These are phyloP conservation scores for Penicillium sp. DNA, from an alignment of 2,329 filamentous ascomycete genomes.

Conservation along the genomic window DNA sequence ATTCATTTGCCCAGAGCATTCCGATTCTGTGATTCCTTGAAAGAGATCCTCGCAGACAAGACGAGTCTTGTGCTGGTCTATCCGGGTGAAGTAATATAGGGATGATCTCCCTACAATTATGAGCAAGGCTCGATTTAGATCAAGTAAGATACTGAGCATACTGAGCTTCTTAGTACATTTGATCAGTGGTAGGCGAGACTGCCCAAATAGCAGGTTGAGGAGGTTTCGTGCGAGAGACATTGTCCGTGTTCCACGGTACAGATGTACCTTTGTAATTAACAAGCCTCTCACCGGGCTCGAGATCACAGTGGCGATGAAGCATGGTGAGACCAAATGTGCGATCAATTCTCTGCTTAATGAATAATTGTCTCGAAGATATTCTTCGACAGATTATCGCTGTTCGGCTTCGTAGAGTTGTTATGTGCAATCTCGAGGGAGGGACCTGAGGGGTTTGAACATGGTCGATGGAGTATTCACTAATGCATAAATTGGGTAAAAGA, in stretches of 20 bases:
- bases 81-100: background rate
- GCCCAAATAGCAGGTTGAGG: background rate
- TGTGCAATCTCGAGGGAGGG: no score
- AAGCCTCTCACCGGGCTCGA: background rate
- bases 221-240: background rate
- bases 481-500: no score
- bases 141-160: background rate
- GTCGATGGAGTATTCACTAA: no score
- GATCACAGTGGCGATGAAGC: background rate
- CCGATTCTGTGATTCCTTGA: conserved; percentile 5
- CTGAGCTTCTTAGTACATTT: background rate
- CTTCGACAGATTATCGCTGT: no score
- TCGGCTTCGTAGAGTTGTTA: no score
- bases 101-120: background rate
- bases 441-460: no score
- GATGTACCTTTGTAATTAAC: conserved; percentile 1
- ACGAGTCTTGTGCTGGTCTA: conserved; percentile 3
- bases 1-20: conserved; percentile 4
- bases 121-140: background rate
- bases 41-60: background rate
- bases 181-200: background rate
- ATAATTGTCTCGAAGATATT: background rate
- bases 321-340: background rate
- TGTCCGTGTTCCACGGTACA: background rate
- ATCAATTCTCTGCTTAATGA: background rate